These are phyloP conservation scores for Vitis hybrid DNA, from an alignment of 177 flowering plant species.

Conservation along the genomic window DNA sequence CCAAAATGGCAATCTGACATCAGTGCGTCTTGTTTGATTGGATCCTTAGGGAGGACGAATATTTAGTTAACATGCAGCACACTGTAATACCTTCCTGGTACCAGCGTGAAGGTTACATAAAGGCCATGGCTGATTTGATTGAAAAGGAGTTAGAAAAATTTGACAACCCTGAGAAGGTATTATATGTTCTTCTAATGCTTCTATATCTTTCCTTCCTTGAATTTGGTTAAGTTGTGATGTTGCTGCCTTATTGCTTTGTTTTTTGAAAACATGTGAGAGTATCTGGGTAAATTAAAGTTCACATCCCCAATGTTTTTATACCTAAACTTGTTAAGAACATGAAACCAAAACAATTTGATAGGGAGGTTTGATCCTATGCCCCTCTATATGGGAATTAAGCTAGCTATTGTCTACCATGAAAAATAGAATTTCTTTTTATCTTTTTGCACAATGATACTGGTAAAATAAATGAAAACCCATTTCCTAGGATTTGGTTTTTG, in stretches of 20 bases:
- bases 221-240: neutral
- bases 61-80: slow-evolving; percentile 97
- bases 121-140: slow-evolving; percentile 87
- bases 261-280: neutral
- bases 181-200: neutral
- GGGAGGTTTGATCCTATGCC: no score
- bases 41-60: slow-evolving; percentile 83
- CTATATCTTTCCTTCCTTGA: neutral
- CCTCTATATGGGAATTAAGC: no score
- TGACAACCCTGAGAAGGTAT: slow-evolving; percentile 70
- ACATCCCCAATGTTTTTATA: no score
- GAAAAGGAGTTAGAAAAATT: slow-evolving; percentile 75
- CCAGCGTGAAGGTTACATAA: slow-evolving; percentile 96
- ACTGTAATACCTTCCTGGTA: slow-evolving; percentile 99
- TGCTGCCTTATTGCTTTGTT: neutral
- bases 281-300: no score
- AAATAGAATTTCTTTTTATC: no score
- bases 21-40: slow-evolving; percentile 8
- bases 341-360: no score
- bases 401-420: no score
- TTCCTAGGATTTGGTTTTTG: no score
- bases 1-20: slow-evolving; percentile 3
- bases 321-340: no score
- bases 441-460: no score
- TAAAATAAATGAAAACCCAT: no score